Conservation (phyloP, 257 asterid species). For the Lavandula angustifolia region DNA sequence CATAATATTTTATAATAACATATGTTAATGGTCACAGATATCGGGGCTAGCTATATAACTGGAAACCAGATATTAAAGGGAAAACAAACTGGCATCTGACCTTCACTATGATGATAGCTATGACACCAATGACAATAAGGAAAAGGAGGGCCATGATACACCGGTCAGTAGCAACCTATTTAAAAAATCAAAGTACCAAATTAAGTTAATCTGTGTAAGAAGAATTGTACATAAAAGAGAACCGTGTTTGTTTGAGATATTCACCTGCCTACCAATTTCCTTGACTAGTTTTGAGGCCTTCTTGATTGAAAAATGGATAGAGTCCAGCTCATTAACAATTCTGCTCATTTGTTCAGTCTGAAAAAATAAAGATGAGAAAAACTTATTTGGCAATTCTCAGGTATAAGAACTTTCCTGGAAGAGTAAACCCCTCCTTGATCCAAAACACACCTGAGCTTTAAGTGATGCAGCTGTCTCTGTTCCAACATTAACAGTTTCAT, state of each 20-base stretch:
- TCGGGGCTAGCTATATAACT: conserved; percentile 5
- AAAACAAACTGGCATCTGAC: conserved; percentile 43
- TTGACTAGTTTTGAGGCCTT: conserved; percentile 93
- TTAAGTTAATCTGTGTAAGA: conserved; percentile 32
- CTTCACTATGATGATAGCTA: conserved; percentile 90
- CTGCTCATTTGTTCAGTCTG: conserved; percentile 99
- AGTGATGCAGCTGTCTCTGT: conserved; percentile 97
- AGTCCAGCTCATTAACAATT: conserved; percentile 91
- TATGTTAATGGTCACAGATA: conserved; percentile 9
- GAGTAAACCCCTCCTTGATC: conserved; percentile 23
- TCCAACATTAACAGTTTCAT: conserved; percentile 82
- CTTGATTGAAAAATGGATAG: conserved; percentile 92
- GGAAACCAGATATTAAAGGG: conserved; percentile 10
- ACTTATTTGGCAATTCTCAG: conserved; percentile 26
- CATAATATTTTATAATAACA: conserved; percentile 2
- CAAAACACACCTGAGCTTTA: conserved; percentile 84
- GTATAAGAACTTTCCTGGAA: conserved; percentile 27
- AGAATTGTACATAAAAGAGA: conserved; percentile 28
- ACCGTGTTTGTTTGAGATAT: conserved; percentile 47
- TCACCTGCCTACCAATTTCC: conserved; percentile 99
- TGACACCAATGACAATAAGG: conserved; percentile 88
- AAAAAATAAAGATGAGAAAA: conserved; percentile 27
- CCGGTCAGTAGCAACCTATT: conserved; percentile 95
- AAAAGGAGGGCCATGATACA: conserved; percentile 93
- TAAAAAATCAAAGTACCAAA: conserved; percentile 28